phyloP scores from a whole-genome alignment of 352 stramenopile species.

The Phytophthora megakarya region DNA sequence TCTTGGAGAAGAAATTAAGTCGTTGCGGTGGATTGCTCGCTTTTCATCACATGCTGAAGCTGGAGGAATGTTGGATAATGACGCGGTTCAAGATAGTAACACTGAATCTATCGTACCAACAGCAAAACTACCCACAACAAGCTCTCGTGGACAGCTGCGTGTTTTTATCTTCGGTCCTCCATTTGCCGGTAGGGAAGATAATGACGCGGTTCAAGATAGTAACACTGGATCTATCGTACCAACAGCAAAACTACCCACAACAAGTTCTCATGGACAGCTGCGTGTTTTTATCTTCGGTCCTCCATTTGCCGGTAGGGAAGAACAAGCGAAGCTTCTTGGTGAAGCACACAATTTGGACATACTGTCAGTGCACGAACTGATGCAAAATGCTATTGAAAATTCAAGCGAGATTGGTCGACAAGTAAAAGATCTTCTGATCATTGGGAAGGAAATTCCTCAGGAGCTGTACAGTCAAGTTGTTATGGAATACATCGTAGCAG shows the following conservation, averaged over 20 bases:
- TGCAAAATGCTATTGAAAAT: slow-evolving; percentile 40
- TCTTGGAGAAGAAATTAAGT: slow-evolving; percentile 68
- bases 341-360: slow-evolving; percentile 55
- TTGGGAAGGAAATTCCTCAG: slow-evolving; percentile 49
- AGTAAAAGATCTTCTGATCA: slow-evolving; percentile 31
- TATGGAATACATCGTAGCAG: slow-evolving; percentile 37
- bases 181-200: slow-evolving; percentile 69
- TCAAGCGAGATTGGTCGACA: slow-evolving; percentile 38
- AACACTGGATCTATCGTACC: neutral
- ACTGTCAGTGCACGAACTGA: slow-evolving; percentile 54
- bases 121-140: neutral
- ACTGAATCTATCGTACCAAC: neutral
- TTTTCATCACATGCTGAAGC: neutral
- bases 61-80: neutral
- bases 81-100: neutral
- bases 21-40: slow-evolving; percentile 57
- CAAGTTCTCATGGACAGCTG: slow-evolving; percentile 26
- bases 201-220: neutral
- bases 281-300: slow-evolving; percentile 63
- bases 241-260: neutral
- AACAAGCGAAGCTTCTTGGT: slow-evolving; percentile 52
- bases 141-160: slow-evolving; percentile 34
- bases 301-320: slow-evolving; percentile 68
- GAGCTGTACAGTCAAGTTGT: slow-evolving; percentile 63
- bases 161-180: slow-evolving; percentile 65